Evolutionary conservation across 2,329 filamentous ascomycete genomes (phyloP).

Genomic region (Gnomoniopsis smithogilvyi): DNA sequence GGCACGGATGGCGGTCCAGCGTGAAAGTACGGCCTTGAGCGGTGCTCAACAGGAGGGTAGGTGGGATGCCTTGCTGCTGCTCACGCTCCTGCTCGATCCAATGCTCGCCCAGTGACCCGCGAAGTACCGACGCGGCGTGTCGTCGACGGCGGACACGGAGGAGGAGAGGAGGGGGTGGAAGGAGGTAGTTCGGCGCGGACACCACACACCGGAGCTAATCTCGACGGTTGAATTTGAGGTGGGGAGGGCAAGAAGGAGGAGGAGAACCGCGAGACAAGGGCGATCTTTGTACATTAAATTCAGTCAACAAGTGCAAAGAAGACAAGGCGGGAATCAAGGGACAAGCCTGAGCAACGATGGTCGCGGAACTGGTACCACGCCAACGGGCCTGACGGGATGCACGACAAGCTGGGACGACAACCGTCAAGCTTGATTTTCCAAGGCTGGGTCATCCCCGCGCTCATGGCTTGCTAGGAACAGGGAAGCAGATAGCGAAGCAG

Average conservation of each 20-base stretch:
- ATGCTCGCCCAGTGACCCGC: background rate
- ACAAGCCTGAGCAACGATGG: background rate
- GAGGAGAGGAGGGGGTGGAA: conserved; percentile 1
- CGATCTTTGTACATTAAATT: conserved; percentile 9
- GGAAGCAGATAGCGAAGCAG: background rate
- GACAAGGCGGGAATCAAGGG: background rate
- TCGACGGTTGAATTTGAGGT: conserved; percentile 14
- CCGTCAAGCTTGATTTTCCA: background rate
- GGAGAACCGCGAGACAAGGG: conserved; percentile 7
- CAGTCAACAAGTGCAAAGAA: background rate
- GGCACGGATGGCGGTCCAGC: conserved; percentile 2
- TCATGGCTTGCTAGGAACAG: background rate
- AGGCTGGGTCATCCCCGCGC: conserved; percentile 9
- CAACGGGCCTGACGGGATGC: background rate
- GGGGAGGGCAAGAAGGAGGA: background rate
- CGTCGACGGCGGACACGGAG: conserved; percentile 5
- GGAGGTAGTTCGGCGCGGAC: background rate
- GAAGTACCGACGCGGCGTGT: background rate
- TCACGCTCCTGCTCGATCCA: conserved; percentile 4
- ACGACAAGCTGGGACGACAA: background rate
- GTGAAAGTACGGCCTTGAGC: background rate
- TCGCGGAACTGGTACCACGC: background rate
- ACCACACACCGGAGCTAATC: conserved; percentile 10
- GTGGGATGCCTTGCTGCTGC: conserved; percentile 11
- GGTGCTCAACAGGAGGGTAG: conserved; percentile 5